Conservation (phyloP, 148 eudicot species). For the Fagopyrum tataricum region DNA sequence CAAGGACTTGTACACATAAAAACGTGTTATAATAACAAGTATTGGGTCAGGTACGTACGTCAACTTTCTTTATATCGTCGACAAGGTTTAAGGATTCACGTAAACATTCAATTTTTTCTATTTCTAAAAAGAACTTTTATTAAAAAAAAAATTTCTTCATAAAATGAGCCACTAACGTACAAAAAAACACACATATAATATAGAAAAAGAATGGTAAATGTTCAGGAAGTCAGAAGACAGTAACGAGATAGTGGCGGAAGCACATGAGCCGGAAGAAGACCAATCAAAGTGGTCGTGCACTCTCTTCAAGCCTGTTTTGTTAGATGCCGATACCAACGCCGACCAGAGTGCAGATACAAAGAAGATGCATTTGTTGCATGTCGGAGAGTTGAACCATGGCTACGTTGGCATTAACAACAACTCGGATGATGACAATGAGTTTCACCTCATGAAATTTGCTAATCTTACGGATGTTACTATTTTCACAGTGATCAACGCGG, state of each 20-base stretch:
- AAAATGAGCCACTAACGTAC: too few relatives aligned
- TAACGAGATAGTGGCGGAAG: not conserved
- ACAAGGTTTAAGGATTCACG: too few relatives aligned
- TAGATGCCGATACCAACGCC: not conserved
- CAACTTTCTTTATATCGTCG: too few relatives aligned
- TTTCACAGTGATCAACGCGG: too few relatives aligned
- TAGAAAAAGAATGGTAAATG: too few relatives aligned
- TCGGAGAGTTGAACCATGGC: not conserved
- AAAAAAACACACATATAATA: too few relatives aligned
- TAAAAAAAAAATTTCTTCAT: too few relatives aligned
- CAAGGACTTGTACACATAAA: not conserved
- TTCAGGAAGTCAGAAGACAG: not conserved
- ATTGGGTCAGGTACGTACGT: not conserved
- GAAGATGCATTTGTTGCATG: not conserved
- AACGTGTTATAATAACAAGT: not conserved
- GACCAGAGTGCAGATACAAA: not conserved
- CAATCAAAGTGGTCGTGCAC: constrained; percentile 1
- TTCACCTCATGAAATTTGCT: too few relatives aligned
- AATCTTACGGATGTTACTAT: too few relatives aligned
- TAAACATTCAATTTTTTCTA: too few relatives aligned
- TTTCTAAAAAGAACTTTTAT: too few relatives aligned
- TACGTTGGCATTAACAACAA: not conserved
- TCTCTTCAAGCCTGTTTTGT: not conserved
- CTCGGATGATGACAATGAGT: not conserved
- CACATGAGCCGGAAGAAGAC: constrained; percentile 1